Evolutionary conservation across 345 rosid genomes (phyloP).

Genomic region (Citrus maxima): DNA sequence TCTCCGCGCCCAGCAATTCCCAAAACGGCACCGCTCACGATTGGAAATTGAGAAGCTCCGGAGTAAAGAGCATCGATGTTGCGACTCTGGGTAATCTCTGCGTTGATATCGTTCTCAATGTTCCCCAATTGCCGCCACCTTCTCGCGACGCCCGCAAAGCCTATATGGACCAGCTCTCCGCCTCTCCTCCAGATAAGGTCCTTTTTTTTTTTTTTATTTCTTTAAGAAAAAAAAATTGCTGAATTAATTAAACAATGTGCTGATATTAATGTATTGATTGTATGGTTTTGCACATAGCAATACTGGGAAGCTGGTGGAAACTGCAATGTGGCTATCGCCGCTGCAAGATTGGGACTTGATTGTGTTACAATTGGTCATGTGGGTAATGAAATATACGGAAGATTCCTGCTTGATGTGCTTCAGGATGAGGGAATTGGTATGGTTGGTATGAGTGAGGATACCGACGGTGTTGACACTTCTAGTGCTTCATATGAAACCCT

Average conservation of each 20-base stretch:
- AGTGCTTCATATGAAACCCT: slow-evolving; percentile 65
- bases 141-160: slow-evolving; percentile 51
- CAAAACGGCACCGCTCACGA: slow-evolving; percentile 7
- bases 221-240: not conserved
- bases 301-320: slow-evolving; percentile 99
- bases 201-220: not conserved
- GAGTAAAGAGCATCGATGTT: slow-evolving; percentile 55
- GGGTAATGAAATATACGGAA: slow-evolving; percentile 78
- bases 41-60: slow-evolving; percentile 22
- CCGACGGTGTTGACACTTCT: slow-evolving; percentile 29
- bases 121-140: slow-evolving; percentile 74
- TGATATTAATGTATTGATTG: slow-evolving; percentile 1
- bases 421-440: slow-evolving; percentile 63
- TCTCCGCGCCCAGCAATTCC: slow-evolving; percentile 29
- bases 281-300: slow-evolving; percentile 34
- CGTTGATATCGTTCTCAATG: slow-evolving; percentile 86
- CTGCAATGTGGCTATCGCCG: slow-evolving; percentile 96
- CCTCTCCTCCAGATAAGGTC: slow-evolving; percentile 90
- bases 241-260: not conserved
- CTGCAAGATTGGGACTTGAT: slow-evolving; percentile 83
- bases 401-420: slow-evolving; percentile 83
- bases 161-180: slow-evolving; percentile 64
- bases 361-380: slow-evolving; percentile 83
- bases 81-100: slow-evolving; percentile 93
- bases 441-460: slow-evolving; percentile 56